Evolutionary conservation across 805 yeast genomes (phyloP), one percentile per base, ranked within the genome.

Genomic region (Dipodascopsis uninucleata): DNA sequence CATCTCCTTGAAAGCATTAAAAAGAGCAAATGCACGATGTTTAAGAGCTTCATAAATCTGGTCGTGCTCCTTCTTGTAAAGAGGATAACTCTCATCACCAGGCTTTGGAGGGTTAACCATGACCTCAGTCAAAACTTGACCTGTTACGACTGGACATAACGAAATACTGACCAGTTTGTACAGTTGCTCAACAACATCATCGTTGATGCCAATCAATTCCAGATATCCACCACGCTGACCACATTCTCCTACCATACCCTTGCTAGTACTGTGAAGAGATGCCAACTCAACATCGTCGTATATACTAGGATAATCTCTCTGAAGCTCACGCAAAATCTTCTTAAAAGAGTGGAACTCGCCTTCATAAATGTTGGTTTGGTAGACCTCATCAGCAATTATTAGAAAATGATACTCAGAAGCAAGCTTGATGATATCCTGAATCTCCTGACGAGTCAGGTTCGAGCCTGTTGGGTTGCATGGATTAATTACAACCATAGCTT

Each of bases 391-490:
- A 10, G 98, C 97, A 53, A 93, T 82, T 39, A 93, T 74, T 2
- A 88, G 90, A 12, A 93, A 64, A 33, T 95, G 88, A 55, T 87
- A 69, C 61, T 82, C 81, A 14, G 95, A 94, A 25, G 96, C 95
- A 45, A 90, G 75, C 29, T 76, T 71, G 46, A 93, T 71, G 43
- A 93, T 74, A 33, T 80, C 82, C 32, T 72, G 78, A 60, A 93
- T 87, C 52, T 81, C 79, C 4, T 75, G 76, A 39, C 71, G 72
- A 7, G 76, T 65, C 47, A 93, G 71, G 43, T 88, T 79, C 1
- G 96, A 77, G 33, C 99, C 99, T 0, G 99, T 93, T 53, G 99
- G 99, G 67, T 93, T 93, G 46, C 99, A 97, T 1, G 99, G 99
- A 69, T 93, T 93, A 61, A 93, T 93, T 12, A 93, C 85, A 2